Evolutionary conservation across 805 yeast genomes (phyloP), one percentile per base, ranked within the genome.

Genomic region (Ogataea dorogensis): DNA sequence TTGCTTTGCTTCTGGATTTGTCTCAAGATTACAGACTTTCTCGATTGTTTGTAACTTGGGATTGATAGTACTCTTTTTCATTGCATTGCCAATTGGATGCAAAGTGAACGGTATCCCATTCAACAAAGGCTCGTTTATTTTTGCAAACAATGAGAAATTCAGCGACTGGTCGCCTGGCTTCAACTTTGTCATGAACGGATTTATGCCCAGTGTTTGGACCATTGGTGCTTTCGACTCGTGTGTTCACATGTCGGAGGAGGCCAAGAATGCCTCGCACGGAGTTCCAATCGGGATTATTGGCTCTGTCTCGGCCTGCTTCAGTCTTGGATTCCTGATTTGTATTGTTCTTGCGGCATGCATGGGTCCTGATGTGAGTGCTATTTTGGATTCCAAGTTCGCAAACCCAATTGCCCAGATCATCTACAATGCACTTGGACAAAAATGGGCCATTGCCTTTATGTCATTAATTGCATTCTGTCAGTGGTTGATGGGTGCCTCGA

Each of bases 121-220:
- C 49, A 61, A 59, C 31, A 37, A 51, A 14, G 70, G 64, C 4
- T 28, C 42, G 4, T 68, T 53, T 46, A 65, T 68, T 17, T 69
- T 69, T 42, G 63, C 62, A 15, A 42, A 55, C 27, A 45, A 58
- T 31, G 58, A 58, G 11, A 64, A 64, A 37, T 48, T 33, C 36
- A 54, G 67, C 32, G 58, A 54, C 19, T 68, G 70, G 66, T 56
- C 63, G 13, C 46, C 43, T 3, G 72, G 72, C n/a, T 67, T 36
- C 33, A 58, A 68, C 14, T 65, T 62, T 33, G 56, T 65, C 51
- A 56, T 58, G 40, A 59, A 68, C 17, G 50, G 50, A 19, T 67
- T 69, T 67, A 63, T 68, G 67, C 74, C 75, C 1, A 67, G 68
- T 4, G 63, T 71, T 30, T 70, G 76, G 76, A 71, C 75, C 24